Base-by-base conservation (phyloP, 495 filamentous ascomycete species). In the Tuber melanosporum region DNA sequence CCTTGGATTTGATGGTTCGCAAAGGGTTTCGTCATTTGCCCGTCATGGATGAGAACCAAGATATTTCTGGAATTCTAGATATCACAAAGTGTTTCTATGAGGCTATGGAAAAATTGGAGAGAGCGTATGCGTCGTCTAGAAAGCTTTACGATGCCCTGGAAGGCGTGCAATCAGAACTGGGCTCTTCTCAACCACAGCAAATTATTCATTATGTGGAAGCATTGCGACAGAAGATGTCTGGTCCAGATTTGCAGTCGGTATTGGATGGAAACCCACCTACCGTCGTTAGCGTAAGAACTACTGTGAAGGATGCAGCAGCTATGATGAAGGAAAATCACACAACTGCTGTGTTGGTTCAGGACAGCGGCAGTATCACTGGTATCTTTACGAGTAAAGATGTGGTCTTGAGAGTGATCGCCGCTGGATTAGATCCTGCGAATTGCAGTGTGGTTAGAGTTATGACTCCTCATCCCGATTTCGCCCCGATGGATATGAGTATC, bases 11-110 rank as follows among this genome's bases (percentile, higher is more conserved):
- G 72, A 99, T 99, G 95, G 95, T 99, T 71, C 88, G 94, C 75
- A 99, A 98, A 85, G 95, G 95, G 20, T 99, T 99, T 87, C 89
- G 95, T 81, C 95, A 99, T 89, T 85, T 99, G 78, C 95, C 95
- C 3, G 95, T 99, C 70, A 99, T 99, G 95, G 95, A 99, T 84
- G 95, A 99, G 87, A 97, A 98, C 85, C 95, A 98, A 84, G 94
- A 99, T 83, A 99, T 99, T 75, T 97, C 95, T 26, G 95, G 95
- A 86, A 94, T 99, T 78, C 88, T 99, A 70, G 95, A 99, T 87
- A 99, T 99, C 83, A 99, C 95, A 43, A 99, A 98, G 86, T 99
- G 95, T 86, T 99, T 99, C 86, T 99, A 99, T 84, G 95, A 99
- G 86, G 95, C 95, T 66, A 99, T 99, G 95, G 95, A 99, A 87